Percentiles rank a stretch among this genome's conserved stretches.
phyloP scores from a whole-genome alignment of 1,284 basidiomycete genomes.

The Ganoderma lingzhi region DNA sequence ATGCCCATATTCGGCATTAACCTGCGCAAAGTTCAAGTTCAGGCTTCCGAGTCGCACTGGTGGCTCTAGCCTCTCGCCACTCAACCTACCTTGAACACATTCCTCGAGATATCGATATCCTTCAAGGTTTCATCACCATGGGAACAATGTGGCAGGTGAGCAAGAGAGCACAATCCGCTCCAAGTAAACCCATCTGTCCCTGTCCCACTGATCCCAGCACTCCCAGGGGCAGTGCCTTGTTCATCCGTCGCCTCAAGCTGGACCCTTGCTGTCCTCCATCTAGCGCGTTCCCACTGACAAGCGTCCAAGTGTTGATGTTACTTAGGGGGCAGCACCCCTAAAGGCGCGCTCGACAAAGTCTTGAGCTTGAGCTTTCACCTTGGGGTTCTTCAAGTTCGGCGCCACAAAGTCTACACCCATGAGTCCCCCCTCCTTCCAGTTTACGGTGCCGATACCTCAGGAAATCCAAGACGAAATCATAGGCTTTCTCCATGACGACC shows the following conservation, averaged over 20 bases:
- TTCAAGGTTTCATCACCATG: not conserved
- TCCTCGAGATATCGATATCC: not conserved
- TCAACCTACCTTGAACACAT: not conserved
- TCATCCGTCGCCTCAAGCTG: not conserved
- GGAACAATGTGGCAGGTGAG: slow-evolving; percentile 1
- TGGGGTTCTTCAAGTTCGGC: not conserved
- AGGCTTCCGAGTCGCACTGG: not conserved
- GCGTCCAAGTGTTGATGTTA: not conserved
- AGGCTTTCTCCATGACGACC: slow-evolving; percentile 41
- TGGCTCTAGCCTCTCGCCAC: not conserved
- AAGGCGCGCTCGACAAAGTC: not conserved
- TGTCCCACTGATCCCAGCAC: not conserved
- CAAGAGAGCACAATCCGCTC: not conserved
- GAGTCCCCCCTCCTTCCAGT: not conserved
- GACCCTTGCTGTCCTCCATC: not conserved
- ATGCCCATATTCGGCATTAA: not conserved
- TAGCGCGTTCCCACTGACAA: not conserved
- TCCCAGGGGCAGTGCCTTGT: slow-evolving; percentile 4
- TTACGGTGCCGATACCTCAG: slow-evolving; percentile 29
- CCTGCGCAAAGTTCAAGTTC: not conserved
- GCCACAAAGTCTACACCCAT: not conserved
- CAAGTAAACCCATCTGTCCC: not conserved
- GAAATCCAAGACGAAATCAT: slow-evolving; percentile 46
- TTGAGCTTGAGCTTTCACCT: not conserved
- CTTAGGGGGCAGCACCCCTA: not conserved